Percentiles rank a stretch among this genome's conserved stretches.
phyloP scores from a whole-genome alignment of 164 flowering plant species.

The Cinnamomum micranthum region DNA sequence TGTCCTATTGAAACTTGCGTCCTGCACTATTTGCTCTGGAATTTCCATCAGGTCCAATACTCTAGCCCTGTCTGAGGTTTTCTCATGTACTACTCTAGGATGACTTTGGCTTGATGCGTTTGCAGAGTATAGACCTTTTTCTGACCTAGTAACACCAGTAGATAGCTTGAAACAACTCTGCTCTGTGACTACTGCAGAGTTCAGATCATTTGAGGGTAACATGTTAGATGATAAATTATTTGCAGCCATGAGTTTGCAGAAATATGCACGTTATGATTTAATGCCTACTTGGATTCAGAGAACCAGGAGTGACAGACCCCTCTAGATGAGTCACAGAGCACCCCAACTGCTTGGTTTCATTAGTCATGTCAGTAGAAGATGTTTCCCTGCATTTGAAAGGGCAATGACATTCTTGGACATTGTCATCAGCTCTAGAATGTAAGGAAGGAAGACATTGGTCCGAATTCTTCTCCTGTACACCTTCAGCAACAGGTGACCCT shows the following conservation, averaged over 20 bases:
- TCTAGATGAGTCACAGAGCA: conserved; percentile 10
- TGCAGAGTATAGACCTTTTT: conserved; percentile 11
- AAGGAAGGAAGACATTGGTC: conserved; percentile 3
- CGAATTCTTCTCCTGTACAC: conserved; percentile 3
- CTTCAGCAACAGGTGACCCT: conserved; percentile 5
- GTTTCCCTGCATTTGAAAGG: conserved; percentile 4
- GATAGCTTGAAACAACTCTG: conserved; percentile 6
- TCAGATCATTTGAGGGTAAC: not conserved
- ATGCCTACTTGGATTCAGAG: conserved; percentile 1
- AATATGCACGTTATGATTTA: not conserved
- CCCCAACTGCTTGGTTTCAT: not conserved
- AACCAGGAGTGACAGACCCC: conserved; percentile 25
- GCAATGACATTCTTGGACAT: conserved; percentile 3
- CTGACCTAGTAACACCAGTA: conserved; percentile 2
- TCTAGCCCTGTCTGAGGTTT: conserved; percentile 5
- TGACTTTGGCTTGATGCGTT: conserved; percentile 14
- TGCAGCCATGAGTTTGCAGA: conserved; percentile 2
- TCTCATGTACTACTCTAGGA: conserved; percentile 15
- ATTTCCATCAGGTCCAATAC: conserved; percentile 9
- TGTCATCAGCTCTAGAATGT: not conserved
- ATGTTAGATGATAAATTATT: conserved; percentile 8
- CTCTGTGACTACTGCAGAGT: conserved; percentile 13
- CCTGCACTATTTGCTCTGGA: conserved; percentile 7
- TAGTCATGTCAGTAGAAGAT: conserved; percentile 8
- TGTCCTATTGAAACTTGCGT: conserved; percentile 5